Evolutionary conservation across 768 basidiomycete genomes (phyloP), one percentile per base, ranked within the genome.

Genomic region (Mycena sanguinolenta): DNA sequence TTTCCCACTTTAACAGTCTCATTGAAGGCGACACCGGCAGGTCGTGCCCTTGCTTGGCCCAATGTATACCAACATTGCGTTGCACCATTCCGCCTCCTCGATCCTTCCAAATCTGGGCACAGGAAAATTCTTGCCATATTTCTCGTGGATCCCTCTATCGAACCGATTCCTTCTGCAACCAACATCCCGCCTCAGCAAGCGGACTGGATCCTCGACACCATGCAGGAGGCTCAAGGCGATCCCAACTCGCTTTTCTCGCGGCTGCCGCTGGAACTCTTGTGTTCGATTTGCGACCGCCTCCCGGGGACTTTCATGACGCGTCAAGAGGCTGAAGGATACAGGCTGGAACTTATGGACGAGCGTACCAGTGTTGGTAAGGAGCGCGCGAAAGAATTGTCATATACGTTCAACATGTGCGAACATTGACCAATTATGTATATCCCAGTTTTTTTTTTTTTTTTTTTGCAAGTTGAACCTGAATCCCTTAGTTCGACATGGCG

Each of bases 121-220:
- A 76, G 82, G 34, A 84, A 82, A 71, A 83, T 84, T 30, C 72
- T 84, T 28, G 77, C 77, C 6, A 75, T 84, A 62, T 82, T 82
- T 75, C 79, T 84, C 59, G 78, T 83, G 54, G 81, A 84, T 57
- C 84, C 84, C 6, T 69, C 73, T 16, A 60, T 72, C n/a, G 52
- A 67, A 0, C 73, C 82, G 10, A 76, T 76, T n/a, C 80, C 79
- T 3, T 80, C 83, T 7, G 76, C 77, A 0, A 72, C 70, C 12
- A 71, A 74, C 39, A 74, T 83, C 14, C 75, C 77, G 2, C 79
- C 77, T 2, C 83, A 83, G 73, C 82, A 80, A 50, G 38, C 19
- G 1, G 74, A 78, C 0, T 81, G 79, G 79, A 72, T 72, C 19
- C 34, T 63, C 21, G 61, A 73, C 8, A 73, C 70, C 21, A 57